phyloP scores from a whole-genome alignment of 306 rosid genomes.

The Rubus parviflorus region DNA sequence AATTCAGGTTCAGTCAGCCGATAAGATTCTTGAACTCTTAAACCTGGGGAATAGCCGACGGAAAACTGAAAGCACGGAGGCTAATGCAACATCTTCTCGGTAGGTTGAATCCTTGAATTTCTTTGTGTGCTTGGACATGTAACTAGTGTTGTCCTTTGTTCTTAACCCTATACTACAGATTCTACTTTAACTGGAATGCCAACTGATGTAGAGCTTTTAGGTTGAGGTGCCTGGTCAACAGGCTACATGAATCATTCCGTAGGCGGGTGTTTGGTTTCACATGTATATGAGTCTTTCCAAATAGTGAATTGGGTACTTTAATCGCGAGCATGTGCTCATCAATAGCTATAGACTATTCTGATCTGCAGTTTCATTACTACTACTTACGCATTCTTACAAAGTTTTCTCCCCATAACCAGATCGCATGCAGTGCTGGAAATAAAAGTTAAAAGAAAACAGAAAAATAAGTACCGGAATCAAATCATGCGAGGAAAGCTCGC shows the following conservation, averaged over 20 bases:
- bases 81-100: conserved; percentile 66
- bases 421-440: conserved; percentile 71
- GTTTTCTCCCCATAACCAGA: conserved; percentile 29
- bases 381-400: background rate
- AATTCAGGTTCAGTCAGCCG: conserved; percentile 62
- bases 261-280: background rate
- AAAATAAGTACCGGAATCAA: conserved; percentile 56
- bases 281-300: background rate
- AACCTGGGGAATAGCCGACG: conserved; percentile 63
- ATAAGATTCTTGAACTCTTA: conserved; percentile 63
- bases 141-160: background rate
- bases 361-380: background rate
- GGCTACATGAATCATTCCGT: background rate
- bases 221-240: conserved; percentile 8
- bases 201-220: background rate
- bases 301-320: background rate
- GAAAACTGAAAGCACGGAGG: conserved; percentile 65
- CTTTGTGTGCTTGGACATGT: conserved; percentile 8
- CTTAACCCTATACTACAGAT: background rate
- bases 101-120: conserved; percentile 16
- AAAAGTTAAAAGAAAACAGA: conserved; percentile 54
- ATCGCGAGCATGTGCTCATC: background rate
- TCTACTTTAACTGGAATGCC: background rate
- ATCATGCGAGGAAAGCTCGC: conserved; percentile 62
- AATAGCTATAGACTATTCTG: background rate